Evolutionary conservation across 164 flowering plant genomes (phyloP).

Genomic region (Houttuynia cordata): DNA sequence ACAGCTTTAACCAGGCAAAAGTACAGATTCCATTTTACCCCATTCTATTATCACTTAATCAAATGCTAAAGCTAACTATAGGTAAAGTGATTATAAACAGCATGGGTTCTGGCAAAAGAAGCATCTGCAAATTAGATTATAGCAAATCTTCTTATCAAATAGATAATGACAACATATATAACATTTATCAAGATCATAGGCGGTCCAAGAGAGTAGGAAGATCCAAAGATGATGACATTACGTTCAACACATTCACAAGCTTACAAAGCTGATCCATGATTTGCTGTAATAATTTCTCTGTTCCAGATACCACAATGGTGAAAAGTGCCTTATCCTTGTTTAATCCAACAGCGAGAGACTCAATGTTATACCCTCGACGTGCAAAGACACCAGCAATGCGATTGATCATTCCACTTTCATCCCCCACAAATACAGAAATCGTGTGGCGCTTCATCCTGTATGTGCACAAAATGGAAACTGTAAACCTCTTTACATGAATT

Average conservation of each 20-base stretch:
- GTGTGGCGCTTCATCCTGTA: conserved; percentile 72
- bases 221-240: conserved; percentile 9
- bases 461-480: background rate
- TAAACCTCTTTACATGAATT: background rate
- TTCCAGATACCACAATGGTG: conserved; percentile 91
- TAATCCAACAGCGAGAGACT: conserved; percentile 94
- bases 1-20: no score
- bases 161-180: background rate
- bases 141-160: background rate
- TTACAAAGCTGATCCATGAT: conserved; percentile 84
- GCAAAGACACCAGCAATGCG: conserved; percentile 97
- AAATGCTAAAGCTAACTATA: no score
- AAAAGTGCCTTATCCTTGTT: conserved; percentile 94
- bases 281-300: conserved; percentile 65
- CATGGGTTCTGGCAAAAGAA: no score
- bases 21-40: background rate
- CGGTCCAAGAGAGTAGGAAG: background rate
- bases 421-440: conserved; percentile 92
- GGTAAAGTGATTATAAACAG: background rate
- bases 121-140: background rate
- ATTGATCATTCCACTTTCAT: conserved; percentile 97
- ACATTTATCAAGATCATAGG: background rate
- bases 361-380: conserved; percentile 91
- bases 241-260: conserved; percentile 92
- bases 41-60: background rate